Conservation (phyloP, 495 filamentous ascomycete genomes). For the Tetracladium setigerum region DNA sequence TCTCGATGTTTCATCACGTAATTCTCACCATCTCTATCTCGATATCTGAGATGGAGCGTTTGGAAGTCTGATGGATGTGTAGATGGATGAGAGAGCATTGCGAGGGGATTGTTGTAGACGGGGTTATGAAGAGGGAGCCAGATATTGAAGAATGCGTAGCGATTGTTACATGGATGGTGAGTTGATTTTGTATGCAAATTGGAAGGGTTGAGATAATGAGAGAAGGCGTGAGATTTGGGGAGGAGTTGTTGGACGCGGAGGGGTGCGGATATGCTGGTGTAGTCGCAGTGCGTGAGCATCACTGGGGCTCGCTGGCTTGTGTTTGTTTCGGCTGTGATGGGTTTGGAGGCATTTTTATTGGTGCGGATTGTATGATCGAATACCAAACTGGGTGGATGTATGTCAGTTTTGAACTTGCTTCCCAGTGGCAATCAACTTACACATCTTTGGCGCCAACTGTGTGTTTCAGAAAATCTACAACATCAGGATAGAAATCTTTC, state of each 20-base stretch:
- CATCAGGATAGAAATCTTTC: conserved; percentile 24
- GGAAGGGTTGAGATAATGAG: conserved; percentile 16
- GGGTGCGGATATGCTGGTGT: conserved; percentile 26
- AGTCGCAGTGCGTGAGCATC: conserved; percentile 29
- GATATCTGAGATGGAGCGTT: conserved; percentile 26
- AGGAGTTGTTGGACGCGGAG: conserved; percentile 26
- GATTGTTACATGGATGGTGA: neutral
- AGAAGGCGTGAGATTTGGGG: conserved; percentile 17
- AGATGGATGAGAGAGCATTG: conserved; percentile 26
- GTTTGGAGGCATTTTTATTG: conserved; percentile 20
- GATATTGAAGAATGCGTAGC: conserved; percentile 28
- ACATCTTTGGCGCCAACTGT: conserved; percentile 22
- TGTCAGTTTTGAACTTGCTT: too few relatives aligned
- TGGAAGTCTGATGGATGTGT: conserved; percentile 23
- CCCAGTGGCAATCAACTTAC: too few relatives aligned
- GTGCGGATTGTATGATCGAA: conserved; percentile 32
- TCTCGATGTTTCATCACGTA: conserved; percentile 24
- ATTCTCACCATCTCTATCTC: conserved; percentile 28
- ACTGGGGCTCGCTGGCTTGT: conserved; percentile 28
- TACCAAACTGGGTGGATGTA: conserved; percentile 10
- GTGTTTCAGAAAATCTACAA: conserved; percentile 25
- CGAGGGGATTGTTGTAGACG: conserved; percentile 25
- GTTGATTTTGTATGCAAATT: conserved; percentile 14
- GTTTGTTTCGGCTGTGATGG: conserved; percentile 23
- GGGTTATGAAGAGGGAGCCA: conserved; percentile 24